Percentiles rank a stretch among this genome's conserved stretches.
Conservation (phyloP, 2,329 filamentous ascomycete genomes). For the Claviceps citrina region DNA sequence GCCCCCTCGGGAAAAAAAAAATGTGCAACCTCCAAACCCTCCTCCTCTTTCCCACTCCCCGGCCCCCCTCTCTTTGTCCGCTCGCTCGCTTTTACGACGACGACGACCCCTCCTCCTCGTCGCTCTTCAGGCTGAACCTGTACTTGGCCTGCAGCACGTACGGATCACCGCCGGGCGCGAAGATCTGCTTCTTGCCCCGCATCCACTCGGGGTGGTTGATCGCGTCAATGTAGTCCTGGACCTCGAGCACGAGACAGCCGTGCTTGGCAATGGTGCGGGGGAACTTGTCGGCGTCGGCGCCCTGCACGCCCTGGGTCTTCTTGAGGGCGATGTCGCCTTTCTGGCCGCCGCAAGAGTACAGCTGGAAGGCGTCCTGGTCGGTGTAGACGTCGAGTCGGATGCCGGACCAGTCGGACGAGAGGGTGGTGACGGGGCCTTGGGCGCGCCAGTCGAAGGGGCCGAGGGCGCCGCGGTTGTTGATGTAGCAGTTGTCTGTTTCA, state of each 20-base stretch:
- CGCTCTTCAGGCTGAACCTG: constrained; percentile 33
- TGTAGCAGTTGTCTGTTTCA: constrained; percentile 51
- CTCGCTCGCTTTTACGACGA: not conserved
- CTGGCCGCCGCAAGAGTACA: constrained; percentile 70
- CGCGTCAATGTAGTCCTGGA: constrained; percentile 83
- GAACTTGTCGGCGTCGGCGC: constrained; percentile 35
- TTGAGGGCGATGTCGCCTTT: constrained; percentile 59
- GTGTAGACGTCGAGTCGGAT: constrained; percentile 70
- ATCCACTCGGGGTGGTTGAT: constrained; percentile 89
- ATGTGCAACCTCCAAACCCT: not conserved
- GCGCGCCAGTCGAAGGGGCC: constrained; percentile 49
- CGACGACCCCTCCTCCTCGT: too few relatives aligned
- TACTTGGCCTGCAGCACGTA: constrained; percentile 50
- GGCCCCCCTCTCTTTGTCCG: not conserved
- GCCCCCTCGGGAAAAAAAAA: too few relatives aligned
- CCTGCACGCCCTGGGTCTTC: constrained; percentile 51
- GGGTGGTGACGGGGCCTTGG: constrained; percentile 43
- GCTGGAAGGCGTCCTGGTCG: constrained; percentile 76
- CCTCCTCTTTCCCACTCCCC: too few relatives aligned
- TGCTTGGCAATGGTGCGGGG: constrained; percentile 54
- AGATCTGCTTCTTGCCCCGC: constrained; percentile 43
- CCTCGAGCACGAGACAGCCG: constrained; percentile 80
- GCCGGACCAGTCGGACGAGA: constrained; percentile 62
- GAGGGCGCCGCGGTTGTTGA: constrained; percentile 45
- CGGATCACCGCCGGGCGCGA: constrained; percentile 40